Base-by-base conservation (phyloP, 805 yeast genomes). In the Isabelozyma gotoi region DNA sequence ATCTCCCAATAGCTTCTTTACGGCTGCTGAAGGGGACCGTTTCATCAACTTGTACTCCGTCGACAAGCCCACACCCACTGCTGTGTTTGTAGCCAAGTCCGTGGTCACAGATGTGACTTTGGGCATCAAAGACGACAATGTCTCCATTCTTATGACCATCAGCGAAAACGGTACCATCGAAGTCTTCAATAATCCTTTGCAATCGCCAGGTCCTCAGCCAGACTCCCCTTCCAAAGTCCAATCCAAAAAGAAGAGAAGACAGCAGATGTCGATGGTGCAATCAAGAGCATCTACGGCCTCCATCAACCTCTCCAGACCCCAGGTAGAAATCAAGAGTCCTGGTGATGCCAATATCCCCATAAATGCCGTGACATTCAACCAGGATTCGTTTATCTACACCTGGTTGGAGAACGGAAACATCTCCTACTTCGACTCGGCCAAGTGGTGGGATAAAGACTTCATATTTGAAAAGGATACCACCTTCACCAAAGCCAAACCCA, bases 131-230 rank as follows among this genome's bases (percentile, higher is more conserved):
- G 62, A 59, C 40, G 65, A 58, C 15, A 48, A 48, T 37, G 46
- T 55, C 41, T 61, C 68, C 5, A 50, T 76, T 3, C 59, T 84
- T 15, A 68, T 78, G 2, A 84, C 80, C 0, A 69, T 85, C 5
- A 85, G 91, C 10, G 96, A 89, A 60, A 82, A 78, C 45, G 96
- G 97, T 5, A 55, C 63, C 10, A 69, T 87, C 6, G 96, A 90
- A 59, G 56, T 88, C 1, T 91, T 89, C 66, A 71, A 73, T 41
- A 73, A 82, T 51, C 85, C 90, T 4, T 68, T 71, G 32, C 36
- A 60, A n/a, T 41, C 45, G 2, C 49, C 53, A 19, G 34, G 16
- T 18, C 33, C 47, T 3, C 38, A 40, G 10, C 39, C 31, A 15
- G 33, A 11, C 4, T 17, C 21, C 14, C 48, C 21, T 43, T 47